phyloP scores from a whole-genome alignment of 768 basidiomycete species.

The Suillus spraguei region DNA sequence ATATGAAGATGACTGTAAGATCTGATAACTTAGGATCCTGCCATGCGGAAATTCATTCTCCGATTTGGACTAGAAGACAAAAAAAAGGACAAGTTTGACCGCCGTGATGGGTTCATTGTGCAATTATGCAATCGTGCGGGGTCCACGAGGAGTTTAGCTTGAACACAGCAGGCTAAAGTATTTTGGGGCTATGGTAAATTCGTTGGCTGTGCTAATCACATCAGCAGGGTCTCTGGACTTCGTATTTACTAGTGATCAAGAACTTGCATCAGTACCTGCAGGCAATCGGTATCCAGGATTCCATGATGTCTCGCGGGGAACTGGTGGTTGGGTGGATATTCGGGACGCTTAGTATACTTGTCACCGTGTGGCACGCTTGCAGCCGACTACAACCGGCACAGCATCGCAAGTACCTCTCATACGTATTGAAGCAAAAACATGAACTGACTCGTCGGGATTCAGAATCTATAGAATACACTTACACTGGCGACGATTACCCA shows the following conservation, averaged over 20 bases:
- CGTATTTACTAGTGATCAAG: neutral
- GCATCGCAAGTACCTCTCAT: neutral
- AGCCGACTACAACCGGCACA: neutral
- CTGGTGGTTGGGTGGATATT: neutral
- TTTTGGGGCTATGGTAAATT: neutral
- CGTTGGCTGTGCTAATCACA: neutral
- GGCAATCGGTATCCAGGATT: neutral
- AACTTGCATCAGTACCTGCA: neutral
- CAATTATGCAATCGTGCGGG: too few species aligned
- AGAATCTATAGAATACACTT: slow-evolving; percentile 1
- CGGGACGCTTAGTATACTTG: neutral
- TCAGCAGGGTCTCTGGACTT: neutral
- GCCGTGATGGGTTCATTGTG: too few species aligned
- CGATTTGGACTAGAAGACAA: too few species aligned
- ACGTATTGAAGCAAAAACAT: neutral
- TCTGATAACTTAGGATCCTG: too few species aligned
- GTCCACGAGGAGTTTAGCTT: too few species aligned
- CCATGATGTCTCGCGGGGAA: neutral
- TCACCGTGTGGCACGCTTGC: neutral
- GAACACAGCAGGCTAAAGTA: too few species aligned
- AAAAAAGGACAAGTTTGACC: too few species aligned
- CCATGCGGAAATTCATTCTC: too few species aligned
- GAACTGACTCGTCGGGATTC: neutral
- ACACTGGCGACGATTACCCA: neutral
- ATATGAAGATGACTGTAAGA: too few species aligned